Evolutionary conservation across 306 rosid species (phyloP).

Genomic region (Phaseolus lunatus): DNA sequence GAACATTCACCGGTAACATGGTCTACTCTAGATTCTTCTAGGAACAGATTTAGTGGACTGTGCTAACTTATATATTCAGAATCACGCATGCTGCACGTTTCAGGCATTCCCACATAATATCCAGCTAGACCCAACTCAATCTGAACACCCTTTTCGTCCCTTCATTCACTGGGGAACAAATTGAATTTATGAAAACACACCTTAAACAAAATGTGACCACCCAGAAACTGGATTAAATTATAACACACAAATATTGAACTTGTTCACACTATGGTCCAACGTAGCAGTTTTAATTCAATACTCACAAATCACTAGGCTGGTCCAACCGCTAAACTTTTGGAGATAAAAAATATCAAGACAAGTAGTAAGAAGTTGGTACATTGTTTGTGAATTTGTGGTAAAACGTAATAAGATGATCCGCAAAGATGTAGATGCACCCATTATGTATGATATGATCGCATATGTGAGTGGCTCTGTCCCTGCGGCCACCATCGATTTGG

Average conservation of each 20-base stretch:
- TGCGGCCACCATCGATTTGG: neutral
- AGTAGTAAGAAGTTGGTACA: neutral
- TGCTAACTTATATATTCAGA: slow-evolving; percentile 34
- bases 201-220: slow-evolving; percentile 8
- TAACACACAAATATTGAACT: neutral
- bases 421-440: slow-evolving; percentile 14
- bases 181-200: neutral
- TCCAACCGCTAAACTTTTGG: neutral
- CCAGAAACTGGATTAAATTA: neutral
- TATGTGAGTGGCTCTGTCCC: neutral
- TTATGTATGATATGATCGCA: slow-evolving; percentile 17
- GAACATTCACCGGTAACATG: neutral
- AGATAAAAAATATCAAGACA: too few species aligned
- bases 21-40: slow-evolving; percentile 45
- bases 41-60: slow-evolving; percentile 45
- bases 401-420: neutral
- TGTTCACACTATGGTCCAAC: neutral
- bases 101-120: neutral
- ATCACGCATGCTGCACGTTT: slow-evolving; percentile 41
- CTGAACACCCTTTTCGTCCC: neutral
- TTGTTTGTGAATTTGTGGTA: slow-evolving; percentile 28
- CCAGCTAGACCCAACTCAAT: slow-evolving; percentile 31
- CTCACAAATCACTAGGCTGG: neutral
- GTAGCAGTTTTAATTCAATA: neutral
- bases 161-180: slow-evolving; percentile 19